Conservation (phyloP, 257 asterid genomes). For the Striga asiatica region DNA sequence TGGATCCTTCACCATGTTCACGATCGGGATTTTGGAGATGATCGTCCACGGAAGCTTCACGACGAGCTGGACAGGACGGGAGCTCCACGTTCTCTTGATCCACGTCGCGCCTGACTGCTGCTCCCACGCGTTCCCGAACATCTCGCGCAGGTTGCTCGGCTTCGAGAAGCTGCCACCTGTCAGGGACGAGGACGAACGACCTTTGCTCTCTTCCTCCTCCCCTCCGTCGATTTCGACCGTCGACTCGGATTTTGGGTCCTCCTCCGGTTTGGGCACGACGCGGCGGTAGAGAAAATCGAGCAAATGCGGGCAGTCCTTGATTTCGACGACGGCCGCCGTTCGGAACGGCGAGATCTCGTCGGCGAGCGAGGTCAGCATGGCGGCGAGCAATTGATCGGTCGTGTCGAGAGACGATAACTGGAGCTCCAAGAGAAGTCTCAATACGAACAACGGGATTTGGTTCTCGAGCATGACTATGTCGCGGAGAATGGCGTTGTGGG, state of each 20-base stretch:
- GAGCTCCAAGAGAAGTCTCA: constrained; percentile 33
- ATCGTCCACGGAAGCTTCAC: constrained; percentile 27
- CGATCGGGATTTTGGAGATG: constrained; percentile 20
- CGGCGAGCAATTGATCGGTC: constrained; percentile 24
- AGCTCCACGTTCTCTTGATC: constrained; percentile 21
- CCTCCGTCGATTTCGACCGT: constrained; percentile 10
- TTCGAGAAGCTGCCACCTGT: too few species aligned
- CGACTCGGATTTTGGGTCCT: constrained; percentile 5
- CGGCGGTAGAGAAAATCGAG: constrained; percentile 41
- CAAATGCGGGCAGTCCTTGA: constrained; percentile 25
- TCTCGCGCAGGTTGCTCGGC: not conserved
- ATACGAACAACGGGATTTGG: constrained; percentile 46
- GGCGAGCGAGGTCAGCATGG: constrained; percentile 26
- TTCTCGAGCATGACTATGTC: constrained; percentile 60
- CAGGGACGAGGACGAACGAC: too few species aligned
- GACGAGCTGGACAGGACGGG: constrained; percentile 21
- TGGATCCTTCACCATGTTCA: constrained; percentile 20
- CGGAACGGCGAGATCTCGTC: constrained; percentile 39
- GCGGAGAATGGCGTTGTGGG: constrained; percentile 36
- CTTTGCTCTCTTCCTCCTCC: not conserved
- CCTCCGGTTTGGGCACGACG: constrained; percentile 29
- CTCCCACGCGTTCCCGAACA: constrained; percentile 13
- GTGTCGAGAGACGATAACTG: constrained; percentile 23
- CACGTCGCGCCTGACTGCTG: not conserved
- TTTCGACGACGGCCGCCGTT: constrained; percentile 2